These are phyloP conservation scores for Neocallimastix lanati DNA, from an alignment of 192 early-diverging fungal species.

Conservation along the genomic window DNA sequence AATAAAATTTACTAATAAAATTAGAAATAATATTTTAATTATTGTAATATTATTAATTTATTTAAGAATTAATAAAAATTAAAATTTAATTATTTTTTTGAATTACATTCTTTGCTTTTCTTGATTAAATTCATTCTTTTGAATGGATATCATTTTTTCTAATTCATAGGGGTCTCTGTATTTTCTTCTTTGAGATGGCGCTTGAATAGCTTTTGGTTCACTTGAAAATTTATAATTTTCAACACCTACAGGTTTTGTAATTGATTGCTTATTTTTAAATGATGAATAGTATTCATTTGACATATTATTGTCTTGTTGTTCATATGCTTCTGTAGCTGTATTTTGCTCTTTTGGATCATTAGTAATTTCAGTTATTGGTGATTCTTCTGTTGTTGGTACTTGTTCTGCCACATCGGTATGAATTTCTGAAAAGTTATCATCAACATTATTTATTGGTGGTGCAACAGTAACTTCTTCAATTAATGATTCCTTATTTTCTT, in stretches of 20 bases:
- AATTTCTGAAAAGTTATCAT: not conserved
- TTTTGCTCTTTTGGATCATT: not conserved
- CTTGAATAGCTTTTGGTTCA: conserved; percentile 21
- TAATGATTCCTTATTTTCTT: not conserved
- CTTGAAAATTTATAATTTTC: conserved; percentile 28
- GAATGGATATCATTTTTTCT: conserved; percentile 8
- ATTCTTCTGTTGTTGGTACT: not conserved
- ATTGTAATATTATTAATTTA: too few relatives aligned
- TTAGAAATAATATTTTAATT: too few relatives aligned
- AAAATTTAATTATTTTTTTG: not conserved
- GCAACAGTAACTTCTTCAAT: not conserved
- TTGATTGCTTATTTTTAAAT: not conserved
- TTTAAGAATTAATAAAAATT: too few relatives aligned
- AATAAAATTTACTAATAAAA: too few relatives aligned
- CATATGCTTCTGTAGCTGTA: not conserved
- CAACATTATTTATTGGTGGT: not conserved
- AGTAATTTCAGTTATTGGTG: not conserved
- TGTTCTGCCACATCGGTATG: not conserved
- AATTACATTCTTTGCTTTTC: not conserved
- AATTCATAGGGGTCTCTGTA: conserved; percentile 21
- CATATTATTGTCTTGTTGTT: not conserved
- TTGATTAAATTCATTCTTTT: conserved; percentile 1
- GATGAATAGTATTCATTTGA: not conserved
- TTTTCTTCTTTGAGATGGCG: conserved; percentile 17
- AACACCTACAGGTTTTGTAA: not conserved